A percentile compares a stretch with the other conserved stretches of the same genome.
Conservation (phyloP, 805 yeast species). For the Helenozyma rhizophorensis region DNA sequence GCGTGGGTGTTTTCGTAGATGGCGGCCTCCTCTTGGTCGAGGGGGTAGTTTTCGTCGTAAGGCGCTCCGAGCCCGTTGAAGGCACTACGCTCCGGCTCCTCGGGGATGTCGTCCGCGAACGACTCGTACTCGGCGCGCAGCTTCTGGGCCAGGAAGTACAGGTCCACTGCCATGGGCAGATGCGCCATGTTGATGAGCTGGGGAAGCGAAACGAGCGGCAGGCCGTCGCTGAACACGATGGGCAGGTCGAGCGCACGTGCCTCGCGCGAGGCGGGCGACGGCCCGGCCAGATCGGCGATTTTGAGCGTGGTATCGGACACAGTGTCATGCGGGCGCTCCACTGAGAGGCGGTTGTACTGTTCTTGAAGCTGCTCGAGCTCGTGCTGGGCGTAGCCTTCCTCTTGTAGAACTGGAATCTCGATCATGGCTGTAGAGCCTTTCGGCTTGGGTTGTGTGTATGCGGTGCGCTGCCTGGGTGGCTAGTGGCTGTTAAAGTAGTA, state of each 20-base stretch:
- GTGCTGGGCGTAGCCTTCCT: slow-evolving; percentile 16
- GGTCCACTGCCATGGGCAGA: slow-evolving; percentile 14
- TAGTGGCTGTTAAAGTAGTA: too few relatives aligned
- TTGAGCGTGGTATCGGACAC: slow-evolving; percentile 1
- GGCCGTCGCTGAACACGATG: slow-evolving; percentile 6
- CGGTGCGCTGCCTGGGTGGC: too few relatives aligned
- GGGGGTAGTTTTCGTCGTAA: background rate
- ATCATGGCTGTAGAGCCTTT: slow-evolving; percentile 29
- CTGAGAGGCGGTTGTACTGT: slow-evolving; percentile 11
- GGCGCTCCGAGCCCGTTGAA: too few relatives aligned
- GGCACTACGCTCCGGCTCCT: too few relatives aligned
- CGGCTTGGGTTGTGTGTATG: too few relatives aligned
- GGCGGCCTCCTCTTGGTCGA: background rate
- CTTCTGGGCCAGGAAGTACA: slow-evolving; percentile 11
- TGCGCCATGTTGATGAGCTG: slow-evolving; percentile 7
- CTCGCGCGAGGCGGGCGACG: slow-evolving; percentile 3
- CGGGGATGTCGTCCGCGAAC: slow-evolving; percentile 1
- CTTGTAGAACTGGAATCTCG: slow-evolving; percentile 42
- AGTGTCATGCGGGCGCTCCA: background rate
- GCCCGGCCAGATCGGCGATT: slow-evolving; percentile 1
- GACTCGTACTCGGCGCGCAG: slow-evolving; percentile 1
- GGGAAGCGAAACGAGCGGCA: slow-evolving; percentile 11
- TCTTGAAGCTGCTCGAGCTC: slow-evolving; percentile 15
- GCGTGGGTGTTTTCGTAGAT: slow-evolving; percentile 12
- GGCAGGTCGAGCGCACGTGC: slow-evolving; percentile 10